Conservation (phyloP, 108 stramenopile genomes). For the Nitzschia sp. region DNA sequence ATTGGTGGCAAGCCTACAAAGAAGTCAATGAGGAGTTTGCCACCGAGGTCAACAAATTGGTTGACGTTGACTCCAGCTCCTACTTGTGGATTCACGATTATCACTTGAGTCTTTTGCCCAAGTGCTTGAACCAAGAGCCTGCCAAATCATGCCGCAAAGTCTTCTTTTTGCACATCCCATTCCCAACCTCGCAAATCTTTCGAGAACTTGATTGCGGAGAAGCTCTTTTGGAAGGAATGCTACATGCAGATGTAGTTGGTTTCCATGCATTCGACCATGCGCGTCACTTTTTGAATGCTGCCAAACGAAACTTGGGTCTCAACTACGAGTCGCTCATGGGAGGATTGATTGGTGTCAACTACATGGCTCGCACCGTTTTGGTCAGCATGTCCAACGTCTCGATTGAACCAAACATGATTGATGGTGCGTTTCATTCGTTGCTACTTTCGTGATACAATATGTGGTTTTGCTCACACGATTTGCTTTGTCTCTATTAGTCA, state of each 20-base stretch:
- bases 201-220: conserved; percentile 94
- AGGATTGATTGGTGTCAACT: conserved; percentile 93
- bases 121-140: conserved; percentile 55
- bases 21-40: conserved; percentile 84
- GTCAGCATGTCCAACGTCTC: conserved; percentile 98
- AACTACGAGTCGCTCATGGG: conserved; percentile 85
- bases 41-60: conserved; percentile 56
- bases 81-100: conserved; percentile 98
- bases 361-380: conserved; percentile 87
- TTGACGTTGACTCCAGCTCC: conserved; percentile 33
- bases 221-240: conserved; percentile 91
- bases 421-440: conserved; percentile 28
- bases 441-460: background rate
- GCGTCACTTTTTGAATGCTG: conserved; percentile 97
- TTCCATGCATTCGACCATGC: conserved; percentile 99
- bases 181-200: conserved; percentile 98
- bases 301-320: conserved; percentile 97
- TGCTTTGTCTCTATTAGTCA: conserved; percentile 22
- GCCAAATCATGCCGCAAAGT: conserved; percentile 69
- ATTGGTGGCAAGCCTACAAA: conserved; percentile 89
- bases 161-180: conserved; percentile 99
- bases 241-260: conserved; percentile 97
- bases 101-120: conserved; percentile 93
- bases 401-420: conserved; percentile 88
- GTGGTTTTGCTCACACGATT: background rate